Evolutionary conservation across 495 filamentous ascomycete genomes (phyloP), one percentile per base, ranked within the genome.

Genomic region (Podospora didyma): DNA sequence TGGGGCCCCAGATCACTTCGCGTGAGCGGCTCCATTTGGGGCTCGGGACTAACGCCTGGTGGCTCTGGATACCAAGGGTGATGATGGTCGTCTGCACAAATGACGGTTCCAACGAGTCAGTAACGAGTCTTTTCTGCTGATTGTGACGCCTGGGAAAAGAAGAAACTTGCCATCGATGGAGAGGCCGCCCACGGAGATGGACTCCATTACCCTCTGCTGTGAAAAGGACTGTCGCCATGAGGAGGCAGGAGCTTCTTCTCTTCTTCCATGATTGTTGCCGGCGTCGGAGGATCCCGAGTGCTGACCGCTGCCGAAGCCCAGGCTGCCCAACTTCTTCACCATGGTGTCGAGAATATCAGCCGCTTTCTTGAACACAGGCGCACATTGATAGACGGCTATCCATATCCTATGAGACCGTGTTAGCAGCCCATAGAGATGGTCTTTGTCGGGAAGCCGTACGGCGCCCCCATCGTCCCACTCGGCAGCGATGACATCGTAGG

Each of bases 391-490:
- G 1, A 68, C 39, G 0, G 63, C 49, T 7, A 26, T 12, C 72
- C 74, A 74, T 35, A 72, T 69, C 2, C 14, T 19, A 55, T 72
- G 56, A 2, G 72, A 74, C 23, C 56, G 59, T 47, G 51, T 49
- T 0, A 77, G 58, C 24, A 62, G 49, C 4, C 56, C 49, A 7
- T 65, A 34, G 22, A 77, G 62, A 19, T 69, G 54, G 1, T 66
- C 54, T 23, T 63, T 70, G 49, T 53, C 65, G 11, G 66, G 53
- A 10, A 56, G 45, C 12, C 60, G 62, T 19, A 56, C 19, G 26
- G 61, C 59, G 3, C 41, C 19, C n/a, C n/a, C 4, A 10, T 58
- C 59, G 20, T 61, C 56, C 69, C 66, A 65, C 45, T 63, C 59
- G 9, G 26, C 51, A 17, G 59, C 65, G 2, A 45, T 62, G 14